These are phyloP conservation scores for Penicillium simplicissimum DNA, from an alignment of 495 filamentous ascomycete genomes.

Conservation along the genomic window DNA sequence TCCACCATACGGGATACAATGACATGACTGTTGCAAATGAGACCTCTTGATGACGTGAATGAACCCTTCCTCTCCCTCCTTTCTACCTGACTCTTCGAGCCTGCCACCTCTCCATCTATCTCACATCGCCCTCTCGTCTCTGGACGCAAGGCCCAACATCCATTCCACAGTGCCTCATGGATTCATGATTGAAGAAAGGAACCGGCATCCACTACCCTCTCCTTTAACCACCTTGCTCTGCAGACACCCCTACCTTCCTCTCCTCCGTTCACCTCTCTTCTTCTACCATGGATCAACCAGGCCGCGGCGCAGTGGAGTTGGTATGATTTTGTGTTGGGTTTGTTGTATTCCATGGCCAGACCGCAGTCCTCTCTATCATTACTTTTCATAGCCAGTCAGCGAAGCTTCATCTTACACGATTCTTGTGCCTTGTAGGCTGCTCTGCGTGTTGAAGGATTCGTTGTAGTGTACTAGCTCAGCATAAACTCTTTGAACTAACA, in stretches of 20 bases:
- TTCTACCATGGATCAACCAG: constrained; percentile 7
- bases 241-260: not conserved
- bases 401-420: constrained; percentile 7
- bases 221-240: not conserved
- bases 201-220: too few species aligned
- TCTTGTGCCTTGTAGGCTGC: not conserved
- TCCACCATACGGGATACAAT: not conserved
- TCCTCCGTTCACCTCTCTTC: not conserved
- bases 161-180: not conserved
- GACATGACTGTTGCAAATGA: constrained; percentile 11
- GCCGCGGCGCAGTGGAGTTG: constrained; percentile 23
- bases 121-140: not conserved
- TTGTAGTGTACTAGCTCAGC: not conserved
- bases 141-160: not conserved
- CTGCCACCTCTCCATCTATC: not conserved
- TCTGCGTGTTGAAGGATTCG: not conserved
- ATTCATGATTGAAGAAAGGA: not conserved
- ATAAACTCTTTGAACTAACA: too few species aligned
- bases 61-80: constrained; percentile 15
- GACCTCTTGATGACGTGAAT: constrained; percentile 39
- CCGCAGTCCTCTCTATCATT: constrained; percentile 7
- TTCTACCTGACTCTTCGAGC: not conserved
- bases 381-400: constrained; percentile 13
- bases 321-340: constrained; percentile 8
- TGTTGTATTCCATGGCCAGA: constrained; percentile 6